Evolutionary conservation across 345 rosid species (phyloP).

Genomic region (Sisymbrium irio): DNA sequence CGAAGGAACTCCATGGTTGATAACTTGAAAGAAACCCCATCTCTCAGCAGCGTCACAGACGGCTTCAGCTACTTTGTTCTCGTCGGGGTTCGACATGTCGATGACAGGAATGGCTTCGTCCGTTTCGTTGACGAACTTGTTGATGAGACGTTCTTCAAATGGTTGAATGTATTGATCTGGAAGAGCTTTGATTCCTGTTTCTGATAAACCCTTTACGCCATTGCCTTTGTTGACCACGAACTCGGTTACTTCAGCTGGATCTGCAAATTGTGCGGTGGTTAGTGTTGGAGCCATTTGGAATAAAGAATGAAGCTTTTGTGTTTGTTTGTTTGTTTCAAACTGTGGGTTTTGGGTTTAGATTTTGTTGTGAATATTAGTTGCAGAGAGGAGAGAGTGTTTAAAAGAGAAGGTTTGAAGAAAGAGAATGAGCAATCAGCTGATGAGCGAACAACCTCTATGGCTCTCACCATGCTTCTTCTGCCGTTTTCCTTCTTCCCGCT

Average conservation of each 20-base stretch:
- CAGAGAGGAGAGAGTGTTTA: slow-evolving; percentile 32
- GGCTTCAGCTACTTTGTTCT: slow-evolving; percentile 35
- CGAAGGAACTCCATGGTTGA: slow-evolving; percentile 45
- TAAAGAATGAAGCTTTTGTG: not conserved
- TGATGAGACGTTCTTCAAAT: slow-evolving; percentile 36
- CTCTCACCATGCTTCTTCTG: slow-evolving; percentile 34
- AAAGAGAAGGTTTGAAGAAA: slow-evolving; percentile 17
- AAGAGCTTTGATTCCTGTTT: slow-evolving; percentile 42
- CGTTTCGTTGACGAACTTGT: slow-evolving; percentile 33
- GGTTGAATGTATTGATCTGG: slow-evolving; percentile 49
- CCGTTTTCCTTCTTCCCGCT: slow-evolving; percentile 31
- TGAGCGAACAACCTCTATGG: slow-evolving; percentile 36
- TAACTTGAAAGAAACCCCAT: slow-evolving; percentile 56
- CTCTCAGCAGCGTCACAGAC: slow-evolving; percentile 49
- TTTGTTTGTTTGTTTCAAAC: not conserved
- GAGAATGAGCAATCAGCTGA: slow-evolving; percentile 9
- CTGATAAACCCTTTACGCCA: slow-evolving; percentile 53
- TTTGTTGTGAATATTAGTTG: slow-evolving; percentile 11
- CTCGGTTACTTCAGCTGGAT: slow-evolving; percentile 33
- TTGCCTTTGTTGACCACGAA: slow-evolving; percentile 44
- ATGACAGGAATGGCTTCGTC: slow-evolving; percentile 42
- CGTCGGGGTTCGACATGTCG: slow-evolving; percentile 44
- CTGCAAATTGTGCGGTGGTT: slow-evolving; percentile 8
- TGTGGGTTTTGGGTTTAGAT: not conserved
- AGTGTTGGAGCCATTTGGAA: slow-evolving; percentile 39